Evolutionary conservation across 192 early-diverging fungal species (phyloP), one percentile per base, ranked within the genome.

Genomic region (Spizellomyces punctatus): DNA sequence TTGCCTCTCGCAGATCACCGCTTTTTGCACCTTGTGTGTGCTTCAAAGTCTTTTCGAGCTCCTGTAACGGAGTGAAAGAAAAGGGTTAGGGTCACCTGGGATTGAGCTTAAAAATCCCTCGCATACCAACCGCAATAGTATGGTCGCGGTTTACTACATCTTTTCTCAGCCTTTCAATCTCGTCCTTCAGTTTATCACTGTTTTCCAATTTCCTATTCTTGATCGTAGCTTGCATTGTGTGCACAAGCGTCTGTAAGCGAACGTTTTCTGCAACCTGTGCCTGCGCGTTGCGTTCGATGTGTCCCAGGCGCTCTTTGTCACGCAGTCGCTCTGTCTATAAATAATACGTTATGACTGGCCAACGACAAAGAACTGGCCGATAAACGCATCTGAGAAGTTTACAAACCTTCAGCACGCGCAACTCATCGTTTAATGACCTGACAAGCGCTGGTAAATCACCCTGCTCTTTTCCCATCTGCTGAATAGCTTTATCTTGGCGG

Each of bases 401-500:
- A 36, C 27, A 10, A 10, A 73, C 71, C 71, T 69, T 73, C 12
- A 70, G 19, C 14, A 42, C 73, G 21, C 77, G 65, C 16, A 78
- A 12, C 71, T 78, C 73, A 44, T 78, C 75, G 27, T 27, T 71
- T 45, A 77, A 63, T 8, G 61, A 16, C 17, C 72, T 47, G 10
- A 78, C 41, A 46, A 78, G 16, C n/a, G 57, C 49, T 8, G 77
- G 77, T 21, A 72, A 71, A 9, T 78, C 77, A 14, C 52, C 58
- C 36, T 76, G 63, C 17, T 78, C 77, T 45, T 78, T 78, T 52
- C 69, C 58, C 56, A 78, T 41, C 21, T 42, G n/a, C 6, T 73
- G 69, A 27, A 78, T 52, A 42, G 67, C 77, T 44, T 62, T 61
- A 8, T 78, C 77, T 42, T 78, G 77, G 4, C 77, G 43, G 16